Evolutionary conservation across 139 green algal species (phyloP).

Genomic region (Astrephomene gubernaculifera): DNA sequence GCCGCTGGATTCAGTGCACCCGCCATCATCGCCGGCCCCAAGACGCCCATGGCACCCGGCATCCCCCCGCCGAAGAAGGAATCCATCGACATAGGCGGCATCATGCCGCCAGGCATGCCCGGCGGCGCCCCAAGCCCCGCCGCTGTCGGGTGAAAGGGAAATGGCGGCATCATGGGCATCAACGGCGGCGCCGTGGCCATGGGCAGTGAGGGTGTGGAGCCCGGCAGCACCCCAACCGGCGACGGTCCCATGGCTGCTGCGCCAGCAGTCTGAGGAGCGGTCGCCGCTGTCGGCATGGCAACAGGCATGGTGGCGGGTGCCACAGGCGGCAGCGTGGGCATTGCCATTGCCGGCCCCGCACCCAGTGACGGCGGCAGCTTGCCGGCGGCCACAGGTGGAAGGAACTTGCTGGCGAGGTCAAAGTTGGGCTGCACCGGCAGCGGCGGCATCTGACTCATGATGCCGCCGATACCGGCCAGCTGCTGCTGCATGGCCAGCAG

Average conservation of each 20-base stretch:
- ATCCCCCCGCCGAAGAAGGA: constrained; percentile 3
- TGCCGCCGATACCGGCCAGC: constrained; percentile 77
- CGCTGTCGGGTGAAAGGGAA: constrained; percentile 18
- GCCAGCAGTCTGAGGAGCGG: not conserved
- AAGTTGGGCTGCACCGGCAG: constrained; percentile 85
- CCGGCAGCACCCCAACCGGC: not conserved
- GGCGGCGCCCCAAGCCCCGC: not conserved
- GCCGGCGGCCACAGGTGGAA: constrained; percentile 55
- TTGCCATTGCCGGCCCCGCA: not conserved
- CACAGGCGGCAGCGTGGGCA: not conserved
- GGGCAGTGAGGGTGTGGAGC: not conserved
- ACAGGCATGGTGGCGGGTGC: not conserved
- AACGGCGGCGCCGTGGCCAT: not conserved
- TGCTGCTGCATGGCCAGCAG: constrained; percentile 79
- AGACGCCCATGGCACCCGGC: constrained; percentile 22
- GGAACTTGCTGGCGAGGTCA: constrained; percentile 74
- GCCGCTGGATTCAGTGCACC: not conserved
- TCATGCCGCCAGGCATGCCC: constrained; percentile 14
- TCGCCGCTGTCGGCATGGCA: not conserved
- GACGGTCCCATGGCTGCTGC: not conserved
- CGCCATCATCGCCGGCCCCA: constrained; percentile 43
- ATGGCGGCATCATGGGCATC: constrained; percentile 18
- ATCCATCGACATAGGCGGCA: constrained; percentile 47
- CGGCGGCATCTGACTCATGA: constrained; percentile 88
- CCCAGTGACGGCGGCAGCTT: not conserved